Percentiles rank a stretch among this genome's conserved stretches.
phyloP scores from a whole-genome alignment of 441 rosid genomes.

The Erodium chrysanthum region DNA sequence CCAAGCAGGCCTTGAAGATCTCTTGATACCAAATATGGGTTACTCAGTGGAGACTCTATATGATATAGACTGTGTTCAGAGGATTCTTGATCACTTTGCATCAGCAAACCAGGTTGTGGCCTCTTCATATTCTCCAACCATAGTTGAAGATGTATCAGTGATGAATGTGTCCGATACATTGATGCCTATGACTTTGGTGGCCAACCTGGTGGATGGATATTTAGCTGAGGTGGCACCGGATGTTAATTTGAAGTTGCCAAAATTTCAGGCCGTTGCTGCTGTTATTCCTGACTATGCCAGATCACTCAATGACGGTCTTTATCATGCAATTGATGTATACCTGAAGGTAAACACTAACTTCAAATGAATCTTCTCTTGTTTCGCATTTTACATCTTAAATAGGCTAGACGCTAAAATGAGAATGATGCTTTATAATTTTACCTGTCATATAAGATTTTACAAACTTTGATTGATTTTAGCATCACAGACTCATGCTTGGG shows the following conservation, averaged over 20 bases:
- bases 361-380: not conserved
- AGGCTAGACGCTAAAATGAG: not conserved
- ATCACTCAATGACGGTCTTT: constrained; percentile 70
- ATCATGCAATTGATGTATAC: constrained; percentile 77
- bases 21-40: constrained; percentile 65
- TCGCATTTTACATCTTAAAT: too few species aligned
- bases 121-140: constrained; percentile 17
- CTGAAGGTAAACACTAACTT: constrained; percentile 48
- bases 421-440: not conserved
- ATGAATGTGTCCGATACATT: constrained; percentile 40
- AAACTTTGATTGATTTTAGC: not conserved
- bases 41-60: constrained; percentile 72
- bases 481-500: not conserved
- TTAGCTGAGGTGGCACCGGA: constrained; percentile 91
- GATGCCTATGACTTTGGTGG: constrained; percentile 55
- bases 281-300: constrained; percentile 72
- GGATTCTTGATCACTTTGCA: constrained; percentile 79
- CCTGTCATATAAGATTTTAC: not conserved
- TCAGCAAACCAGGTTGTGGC: constrained; percentile 21
- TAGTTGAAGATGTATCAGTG: constrained; percentile 38
- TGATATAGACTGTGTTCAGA: constrained; percentile 68
- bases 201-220: constrained; percentile 62
- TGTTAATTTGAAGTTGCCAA: constrained; percentile 61
- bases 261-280: constrained; percentile 69
- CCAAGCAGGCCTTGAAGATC: constrained; percentile 67